phyloP scores from a whole-genome alignment of 441 rosid genomes.

The Aleurites moluccanus region DNA sequence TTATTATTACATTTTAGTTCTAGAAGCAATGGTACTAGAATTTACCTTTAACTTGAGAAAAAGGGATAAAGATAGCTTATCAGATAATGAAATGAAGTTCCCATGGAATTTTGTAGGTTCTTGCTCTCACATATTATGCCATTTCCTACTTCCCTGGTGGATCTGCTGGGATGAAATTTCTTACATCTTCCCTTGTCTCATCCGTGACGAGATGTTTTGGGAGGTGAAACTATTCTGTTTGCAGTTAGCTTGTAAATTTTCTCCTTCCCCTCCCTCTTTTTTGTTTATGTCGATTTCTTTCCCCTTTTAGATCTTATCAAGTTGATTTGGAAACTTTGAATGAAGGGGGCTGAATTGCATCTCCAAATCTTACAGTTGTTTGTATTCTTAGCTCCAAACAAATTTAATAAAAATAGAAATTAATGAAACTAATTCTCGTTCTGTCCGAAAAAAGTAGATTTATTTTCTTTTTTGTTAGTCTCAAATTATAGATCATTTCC shows the following conservation, averaged over 20 bases:
- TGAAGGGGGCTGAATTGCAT: not conserved
- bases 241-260: not conserved
- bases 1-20: not conserved
- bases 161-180: constrained; percentile 57
- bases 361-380: not conserved
- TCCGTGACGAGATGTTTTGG: constrained; percentile 47
- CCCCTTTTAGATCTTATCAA: not conserved
- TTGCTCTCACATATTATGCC: constrained; percentile 52
- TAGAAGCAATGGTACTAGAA: not conserved
- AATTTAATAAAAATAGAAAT: too few species aligned
- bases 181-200: constrained; percentile 46
- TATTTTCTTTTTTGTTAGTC: too few species aligned
- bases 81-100: not conserved
- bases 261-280: not conserved
- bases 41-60: not conserved
- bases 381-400: too few species aligned
- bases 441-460: too few species aligned
- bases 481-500: too few species aligned
- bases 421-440: too few species aligned
- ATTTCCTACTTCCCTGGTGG: constrained; percentile 75
- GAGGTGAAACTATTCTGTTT: constrained; percentile 31
- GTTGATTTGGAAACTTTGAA: not conserved
- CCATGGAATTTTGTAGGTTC: constrained; percentile 35
- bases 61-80: not conserved
- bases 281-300: not conserved